Evolutionary conservation across 148 eudicot species (phyloP), one percentile per base, ranked within the genome.

Genomic region (Rhododendron kiyosumense): DNA sequence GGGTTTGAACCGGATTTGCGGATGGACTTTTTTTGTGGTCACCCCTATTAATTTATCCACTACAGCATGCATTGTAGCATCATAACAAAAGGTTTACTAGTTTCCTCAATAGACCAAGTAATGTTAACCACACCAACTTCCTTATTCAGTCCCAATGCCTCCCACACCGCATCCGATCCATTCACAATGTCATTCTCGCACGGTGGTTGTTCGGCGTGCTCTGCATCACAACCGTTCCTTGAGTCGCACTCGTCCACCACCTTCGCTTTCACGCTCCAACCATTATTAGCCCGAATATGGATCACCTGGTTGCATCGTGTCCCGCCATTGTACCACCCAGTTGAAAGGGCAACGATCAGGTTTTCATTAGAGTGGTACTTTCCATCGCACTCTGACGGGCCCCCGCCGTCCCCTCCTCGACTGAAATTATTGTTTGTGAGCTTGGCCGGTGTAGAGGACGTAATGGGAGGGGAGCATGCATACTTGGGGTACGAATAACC

Each of bases 221-320:
- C 78, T 32, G 22, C 78, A 34, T 73, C 78, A 32, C 45, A 73
- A 13, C 43, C 78, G 20, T 32, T 38, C 78, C 24, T 34, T 17
- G 78, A 73, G 43, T 74, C 78, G 38, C 78, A 74, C 78, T 74
- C 45, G 24, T 41, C 79, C 79, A 76, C 79, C 18, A 76, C 79
- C 49, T 76, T 76, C 48, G 28, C 79, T 9, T 2, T 38, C 79
- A 41, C 48, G 49, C 79, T 76, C 26, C 79, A 22, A 7, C 79
- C 79, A 41, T 76, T 76, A 76, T 43, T 20, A 18, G 79, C 79
- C 45, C 13, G 34, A 17, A 76, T 76, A 7, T 8, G 79, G 11
- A 76, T 76, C 79, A 41, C 38, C 48, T 76, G 8, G n/a, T 43
- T 24, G 79, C 79, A 76, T 24, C 49, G 26, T 43, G 79, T 17